These are phyloP conservation scores for Hebeloma cylindrosporum DNA, from an alignment of 768 basidiomycete species.

Conservation along the genomic window DNA sequence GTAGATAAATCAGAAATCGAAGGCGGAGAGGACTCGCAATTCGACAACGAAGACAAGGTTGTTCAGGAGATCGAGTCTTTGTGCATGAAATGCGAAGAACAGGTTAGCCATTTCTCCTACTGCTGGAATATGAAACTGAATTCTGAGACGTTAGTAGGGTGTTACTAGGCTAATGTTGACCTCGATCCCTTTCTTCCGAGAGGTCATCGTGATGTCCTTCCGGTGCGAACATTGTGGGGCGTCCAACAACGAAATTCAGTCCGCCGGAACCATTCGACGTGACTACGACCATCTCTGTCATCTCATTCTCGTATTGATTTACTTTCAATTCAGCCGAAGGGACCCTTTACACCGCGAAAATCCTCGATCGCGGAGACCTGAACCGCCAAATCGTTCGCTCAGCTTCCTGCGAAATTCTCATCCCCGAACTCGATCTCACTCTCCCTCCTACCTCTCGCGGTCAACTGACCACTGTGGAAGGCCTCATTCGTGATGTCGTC, in stretches of 20 bases:
- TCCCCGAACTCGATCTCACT: slow-evolving; percentile 89
- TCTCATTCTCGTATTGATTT: not conserved
- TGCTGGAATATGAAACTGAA: not conserved
- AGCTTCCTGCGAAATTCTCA: slow-evolving; percentile 70
- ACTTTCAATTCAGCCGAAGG: slow-evolving; percentile 65
- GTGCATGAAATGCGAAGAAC: slow-evolving; percentile 91
- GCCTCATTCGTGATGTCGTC: slow-evolving; percentile 80
- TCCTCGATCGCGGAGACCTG: slow-evolving; percentile 74
- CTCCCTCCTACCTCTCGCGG: slow-evolving; percentile 83
- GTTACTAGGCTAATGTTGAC: slow-evolving; percentile 86
- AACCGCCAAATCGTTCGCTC: slow-evolving; percentile 94
- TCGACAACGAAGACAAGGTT: slow-evolving; percentile 56
- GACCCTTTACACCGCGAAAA: slow-evolving; percentile 74
- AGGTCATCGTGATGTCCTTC: slow-evolving; percentile 97
- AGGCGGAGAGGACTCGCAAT: slow-evolving; percentile 6
- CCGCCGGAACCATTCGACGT: slow-evolving; percentile 86
- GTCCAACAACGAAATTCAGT: slow-evolving; percentile 91
- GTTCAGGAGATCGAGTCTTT: slow-evolving; percentile 87
- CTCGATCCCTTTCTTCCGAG: slow-evolving; percentile 91
- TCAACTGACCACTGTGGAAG: slow-evolving; percentile 96
- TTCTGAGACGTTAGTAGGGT: slow-evolving; percentile 57
- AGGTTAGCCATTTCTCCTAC: slow-evolving; percentile 50
- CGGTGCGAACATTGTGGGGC: slow-evolving; percentile 90
- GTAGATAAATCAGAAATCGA: slow-evolving; percentile 39
- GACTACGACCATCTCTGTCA: slow-evolving; percentile 32